These are phyloP conservation scores for Xerocomus spinulosus DNA, from an alignment of 768 basidiomycete species.

Conservation along the genomic window DNA sequence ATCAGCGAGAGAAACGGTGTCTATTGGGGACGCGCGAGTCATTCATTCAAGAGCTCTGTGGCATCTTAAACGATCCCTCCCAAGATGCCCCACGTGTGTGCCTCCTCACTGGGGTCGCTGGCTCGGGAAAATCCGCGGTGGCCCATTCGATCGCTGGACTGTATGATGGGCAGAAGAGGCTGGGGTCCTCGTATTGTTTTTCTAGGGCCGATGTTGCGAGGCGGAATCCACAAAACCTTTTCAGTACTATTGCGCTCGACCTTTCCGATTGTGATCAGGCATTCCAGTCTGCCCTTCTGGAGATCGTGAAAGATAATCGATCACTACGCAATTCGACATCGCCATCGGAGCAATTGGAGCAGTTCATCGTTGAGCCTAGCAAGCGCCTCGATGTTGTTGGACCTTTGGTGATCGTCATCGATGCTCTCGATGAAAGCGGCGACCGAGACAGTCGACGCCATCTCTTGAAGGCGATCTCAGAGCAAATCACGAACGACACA, in stretches of 20 bases:
- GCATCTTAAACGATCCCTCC: not conserved
- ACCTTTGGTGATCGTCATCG: not conserved
- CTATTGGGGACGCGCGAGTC: not conserved
- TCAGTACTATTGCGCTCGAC: not conserved
- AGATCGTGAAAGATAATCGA: not conserved
- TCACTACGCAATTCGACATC: not conserved
- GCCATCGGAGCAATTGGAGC: not conserved
- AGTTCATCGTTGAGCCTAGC: not conserved
- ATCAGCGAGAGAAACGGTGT: not conserved
- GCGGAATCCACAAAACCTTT: not conserved
- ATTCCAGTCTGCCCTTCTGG: not conserved
- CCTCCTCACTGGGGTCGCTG: not conserved
- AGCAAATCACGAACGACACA: too few species aligned
- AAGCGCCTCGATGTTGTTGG: not conserved
- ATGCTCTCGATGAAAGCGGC: not conserved
- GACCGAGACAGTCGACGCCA: not conserved
- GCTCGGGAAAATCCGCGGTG: not conserved
- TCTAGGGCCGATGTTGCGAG: not conserved
- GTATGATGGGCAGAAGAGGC: not conserved
- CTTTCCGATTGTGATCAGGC: not conserved
- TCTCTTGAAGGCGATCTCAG: not conserved
- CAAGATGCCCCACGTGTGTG: not conserved
- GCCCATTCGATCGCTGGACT: not conserved
- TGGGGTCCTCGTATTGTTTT: not conserved
- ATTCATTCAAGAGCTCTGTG: not conserved